phyloP scores from a whole-genome alignment of 345 rosid genomes.

The Camelina laxa region DNA sequence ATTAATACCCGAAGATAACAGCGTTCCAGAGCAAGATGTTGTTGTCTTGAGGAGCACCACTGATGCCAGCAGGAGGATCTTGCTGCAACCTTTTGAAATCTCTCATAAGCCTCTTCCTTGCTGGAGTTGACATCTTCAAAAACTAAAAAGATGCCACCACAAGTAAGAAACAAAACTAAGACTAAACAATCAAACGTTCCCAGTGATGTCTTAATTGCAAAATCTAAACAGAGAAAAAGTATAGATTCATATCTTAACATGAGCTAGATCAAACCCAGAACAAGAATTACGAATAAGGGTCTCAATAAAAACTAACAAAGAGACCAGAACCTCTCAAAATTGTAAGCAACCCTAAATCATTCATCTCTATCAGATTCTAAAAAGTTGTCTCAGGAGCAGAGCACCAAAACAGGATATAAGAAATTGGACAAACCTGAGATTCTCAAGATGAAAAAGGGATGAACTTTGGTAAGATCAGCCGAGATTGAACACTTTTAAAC shows the following conservation, averaged over 20 bases:
- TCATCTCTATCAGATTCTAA: not conserved
- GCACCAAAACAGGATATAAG: not conserved
- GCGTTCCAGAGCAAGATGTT: constrained; percentile 69
- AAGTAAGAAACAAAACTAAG: not conserved
- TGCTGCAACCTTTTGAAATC: constrained; percentile 68
- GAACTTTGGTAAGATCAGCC: not conserved
- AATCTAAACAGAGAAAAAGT: not conserved
- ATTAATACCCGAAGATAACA: constrained; percentile 60
- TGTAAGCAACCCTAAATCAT: not conserved
- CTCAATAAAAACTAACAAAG: not conserved
- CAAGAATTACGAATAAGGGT: not conserved
- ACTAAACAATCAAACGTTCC: not conserved
- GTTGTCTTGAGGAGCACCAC: constrained; percentile 67
- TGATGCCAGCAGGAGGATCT: constrained; percentile 65
- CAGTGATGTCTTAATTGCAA: not conserved
- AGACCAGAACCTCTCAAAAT: not conserved
- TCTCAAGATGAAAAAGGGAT: not conserved
- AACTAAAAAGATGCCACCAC: not conserved
- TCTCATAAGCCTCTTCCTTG: constrained; percentile 69
- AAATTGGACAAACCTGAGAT: constrained; percentile 8
- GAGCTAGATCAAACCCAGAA: not conserved
- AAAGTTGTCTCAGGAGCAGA: not conserved
- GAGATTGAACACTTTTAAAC: not conserved
- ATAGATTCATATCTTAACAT: not conserved
- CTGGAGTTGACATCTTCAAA: constrained; percentile 55